phyloP scores from a whole-genome alignment of 768 basidiomycete genomes.

The Leccinum rimulosum region DNA sequence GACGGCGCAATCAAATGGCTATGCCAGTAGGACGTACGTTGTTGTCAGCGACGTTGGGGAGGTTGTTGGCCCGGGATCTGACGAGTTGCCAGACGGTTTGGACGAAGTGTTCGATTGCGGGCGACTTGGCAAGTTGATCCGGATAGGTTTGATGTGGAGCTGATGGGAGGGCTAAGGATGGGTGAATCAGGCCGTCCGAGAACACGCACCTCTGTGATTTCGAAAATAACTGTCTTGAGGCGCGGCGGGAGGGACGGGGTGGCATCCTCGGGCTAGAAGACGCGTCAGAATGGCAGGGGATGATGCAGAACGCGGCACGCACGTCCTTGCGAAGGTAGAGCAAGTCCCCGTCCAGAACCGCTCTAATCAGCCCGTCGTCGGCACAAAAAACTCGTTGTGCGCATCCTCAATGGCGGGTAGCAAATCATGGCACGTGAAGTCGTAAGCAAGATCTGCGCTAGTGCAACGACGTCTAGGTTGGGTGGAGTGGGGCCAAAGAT shows the following conservation, averaged over 20 bases:
- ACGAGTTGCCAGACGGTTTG: constrained; percentile 65
- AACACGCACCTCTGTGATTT: too few relatives aligned
- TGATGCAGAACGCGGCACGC: constrained; percentile 4
- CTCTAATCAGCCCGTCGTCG: constrained; percentile 69
- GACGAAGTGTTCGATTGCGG: too few relatives aligned
- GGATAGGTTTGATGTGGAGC: too few relatives aligned
- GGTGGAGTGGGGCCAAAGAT: constrained; percentile 43
- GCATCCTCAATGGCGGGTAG: too few relatives aligned
- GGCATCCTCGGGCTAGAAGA: constrained; percentile 67
- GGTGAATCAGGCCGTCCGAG: too few relatives aligned
- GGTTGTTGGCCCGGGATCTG: constrained; percentile 48
- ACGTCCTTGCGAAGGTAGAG: constrained; percentile 68
- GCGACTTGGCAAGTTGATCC: too few relatives aligned
- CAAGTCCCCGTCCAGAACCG: constrained; percentile 70
- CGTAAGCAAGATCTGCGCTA: constrained; percentile 81
- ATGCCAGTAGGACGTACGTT: constrained; percentile 44
- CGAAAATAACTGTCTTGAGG: constrained; percentile 52
- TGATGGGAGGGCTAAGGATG: too few relatives aligned
- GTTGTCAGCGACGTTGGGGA: constrained; percentile 70
- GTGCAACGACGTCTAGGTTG: constrained; percentile 55
- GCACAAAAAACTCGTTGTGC: constrained; percentile 69
- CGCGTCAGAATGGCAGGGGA: constrained; percentile 6
- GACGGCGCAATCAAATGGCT: neutral
- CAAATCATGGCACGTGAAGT: constrained; percentile 88
- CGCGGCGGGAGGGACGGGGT: constrained; percentile 80